Evolutionary conservation across 768 basidiomycete species (phyloP).

Genomic region (Stropharia rugosoannulata): DNA sequence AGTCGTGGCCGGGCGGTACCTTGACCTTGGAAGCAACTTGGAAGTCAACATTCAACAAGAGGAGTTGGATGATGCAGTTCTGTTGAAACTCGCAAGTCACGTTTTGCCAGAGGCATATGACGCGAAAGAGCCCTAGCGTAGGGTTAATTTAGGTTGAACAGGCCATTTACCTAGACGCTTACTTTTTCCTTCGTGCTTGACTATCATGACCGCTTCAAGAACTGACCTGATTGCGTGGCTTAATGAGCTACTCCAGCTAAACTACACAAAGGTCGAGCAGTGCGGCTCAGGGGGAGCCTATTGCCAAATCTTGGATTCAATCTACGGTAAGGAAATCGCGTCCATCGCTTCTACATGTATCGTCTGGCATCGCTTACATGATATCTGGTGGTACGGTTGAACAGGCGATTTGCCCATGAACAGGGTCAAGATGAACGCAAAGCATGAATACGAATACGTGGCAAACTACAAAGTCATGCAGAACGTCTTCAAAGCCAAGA

Average conservation of each 20-base stretch:
- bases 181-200: constrained; percentile 10
- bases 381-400: constrained; percentile 6
- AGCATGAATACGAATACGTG: constrained; percentile 93
- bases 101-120: constrained; percentile 36
- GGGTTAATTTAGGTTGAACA: constrained; percentile 4
- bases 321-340: constrained; percentile 67
- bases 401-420: constrained; percentile 88
- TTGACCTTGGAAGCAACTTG: background rate
- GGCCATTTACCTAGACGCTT: background rate
- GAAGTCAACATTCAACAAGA: background rate
- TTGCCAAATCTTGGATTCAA: constrained; percentile 93
- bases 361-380: constrained; percentile 5
- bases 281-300: constrained; percentile 91
- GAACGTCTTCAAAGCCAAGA: constrained; percentile 85
- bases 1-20: no score
- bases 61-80: background rate
- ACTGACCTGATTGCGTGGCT: constrained; percentile 91
- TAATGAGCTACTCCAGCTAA: constrained; percentile 88
- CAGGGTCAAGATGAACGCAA: constrained; percentile 94
- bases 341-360: constrained; percentile 4
- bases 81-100: background rate
- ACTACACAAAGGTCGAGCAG: constrained; percentile 92
- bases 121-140: constrained; percentile 20
- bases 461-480: constrained; percentile 97
- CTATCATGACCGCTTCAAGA: constrained; percentile 65